Conservation (phyloP, 352 stramenopile species). For the Globisporangium cederbergense region DNA sequence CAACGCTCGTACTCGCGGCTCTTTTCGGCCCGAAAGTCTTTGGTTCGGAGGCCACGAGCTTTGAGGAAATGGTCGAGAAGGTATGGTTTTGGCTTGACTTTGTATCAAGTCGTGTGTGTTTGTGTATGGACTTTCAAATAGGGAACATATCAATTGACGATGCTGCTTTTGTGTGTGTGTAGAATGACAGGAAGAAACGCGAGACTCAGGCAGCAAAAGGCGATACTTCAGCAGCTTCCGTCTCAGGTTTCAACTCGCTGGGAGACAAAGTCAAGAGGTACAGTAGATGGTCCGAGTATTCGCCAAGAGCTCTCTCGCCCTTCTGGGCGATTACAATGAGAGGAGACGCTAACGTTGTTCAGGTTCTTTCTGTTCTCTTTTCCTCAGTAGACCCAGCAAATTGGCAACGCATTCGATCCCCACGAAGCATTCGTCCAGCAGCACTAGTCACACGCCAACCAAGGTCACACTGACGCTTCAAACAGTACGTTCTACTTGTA, state of each 20-base stretch:
- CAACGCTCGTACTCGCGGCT: conserved; percentile 61
- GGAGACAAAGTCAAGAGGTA: conserved; percentile 12
- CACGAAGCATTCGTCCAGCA: not conserved
- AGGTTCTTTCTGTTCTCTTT: conserved; percentile 1
- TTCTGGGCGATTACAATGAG: not conserved
- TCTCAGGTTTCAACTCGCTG: conserved; percentile 3
- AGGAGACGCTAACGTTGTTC: not conserved
- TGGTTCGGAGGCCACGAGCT: conserved; percentile 47
- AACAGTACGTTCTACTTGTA: conserved; percentile 11
- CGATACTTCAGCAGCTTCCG: conserved; percentile 19
- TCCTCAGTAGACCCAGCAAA: not conserved
- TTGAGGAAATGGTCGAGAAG: conserved; percentile 87
- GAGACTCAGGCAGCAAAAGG: conserved; percentile 23
- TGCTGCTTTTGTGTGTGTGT: conserved; percentile 6
- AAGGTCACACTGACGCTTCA: conserved; percentile 17
- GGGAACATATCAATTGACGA: too few relatives aligned
- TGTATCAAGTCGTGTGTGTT: conserved; percentile 1
- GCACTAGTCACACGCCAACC: not conserved
- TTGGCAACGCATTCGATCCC: not conserved
- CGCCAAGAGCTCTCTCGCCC: too few relatives aligned
- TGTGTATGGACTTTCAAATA: not conserved
- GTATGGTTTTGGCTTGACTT: conserved; percentile 6
- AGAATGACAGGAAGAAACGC: conserved; percentile 45
- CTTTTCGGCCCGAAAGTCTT: conserved; percentile 64
- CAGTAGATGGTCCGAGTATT: not conserved